phyloP scores from a whole-genome alignment of 495 filamentous ascomycete species.

The Bathelium albidoporum region DNA sequence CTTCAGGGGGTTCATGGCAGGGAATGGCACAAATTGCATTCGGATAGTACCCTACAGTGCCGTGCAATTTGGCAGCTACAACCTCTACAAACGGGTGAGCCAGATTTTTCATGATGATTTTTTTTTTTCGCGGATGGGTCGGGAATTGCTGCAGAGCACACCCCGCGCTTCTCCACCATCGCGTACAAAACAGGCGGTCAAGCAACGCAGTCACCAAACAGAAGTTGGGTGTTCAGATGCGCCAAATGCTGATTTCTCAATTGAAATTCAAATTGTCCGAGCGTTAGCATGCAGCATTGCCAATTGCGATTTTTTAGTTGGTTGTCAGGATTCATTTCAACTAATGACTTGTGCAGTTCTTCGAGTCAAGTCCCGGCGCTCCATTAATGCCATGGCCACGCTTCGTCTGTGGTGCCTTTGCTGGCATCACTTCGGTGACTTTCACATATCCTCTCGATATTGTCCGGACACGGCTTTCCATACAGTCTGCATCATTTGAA shows the following conservation, averaged over 20 bases:
- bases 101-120: not conserved
- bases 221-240: too few species aligned
- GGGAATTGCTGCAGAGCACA: not conserved
- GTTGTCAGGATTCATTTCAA: too few species aligned
- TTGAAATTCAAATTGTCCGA: too few species aligned
- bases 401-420: slow-evolving; percentile 73
- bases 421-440: slow-evolving; percentile 87
- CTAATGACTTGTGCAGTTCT: slow-evolving; percentile 43
- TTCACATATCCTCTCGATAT: slow-evolving; percentile 83
- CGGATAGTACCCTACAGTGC: slow-evolving; percentile 96
- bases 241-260: too few species aligned
- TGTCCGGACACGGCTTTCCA: slow-evolving; percentile 86
- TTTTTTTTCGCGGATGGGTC: not conserved
- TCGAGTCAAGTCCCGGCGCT: slow-evolving; percentile 58
- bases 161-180: not conserved
- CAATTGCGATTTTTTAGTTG: too few species aligned
- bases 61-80: slow-evolving; percentile 96
- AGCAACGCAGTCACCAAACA: not conserved
- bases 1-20: slow-evolving; percentile 90
- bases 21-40: slow-evolving; percentile 96
- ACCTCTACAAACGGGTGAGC: slow-evolving; percentile 86
- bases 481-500: slow-evolving; percentile 89
- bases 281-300: too few species aligned
- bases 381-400: slow-evolving; percentile 59
- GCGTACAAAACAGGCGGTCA: not conserved